These are phyloP conservation scores for Termitomyces sp. DNA, from an alignment of 768 basidiomycete genomes.

Conservation along the genomic window DNA sequence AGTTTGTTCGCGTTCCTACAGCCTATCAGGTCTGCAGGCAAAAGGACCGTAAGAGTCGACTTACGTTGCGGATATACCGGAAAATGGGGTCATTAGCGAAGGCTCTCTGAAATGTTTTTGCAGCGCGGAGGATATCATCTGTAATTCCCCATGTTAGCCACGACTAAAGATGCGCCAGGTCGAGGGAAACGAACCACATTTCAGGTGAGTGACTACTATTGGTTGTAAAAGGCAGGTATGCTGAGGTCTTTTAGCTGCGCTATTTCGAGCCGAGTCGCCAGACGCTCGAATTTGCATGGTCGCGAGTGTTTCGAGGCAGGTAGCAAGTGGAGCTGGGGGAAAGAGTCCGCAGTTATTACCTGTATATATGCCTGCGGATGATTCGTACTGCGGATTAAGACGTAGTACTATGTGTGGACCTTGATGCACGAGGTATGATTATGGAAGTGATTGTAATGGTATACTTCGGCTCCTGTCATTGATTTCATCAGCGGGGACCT, in stretches of 20 bases:
- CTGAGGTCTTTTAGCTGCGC: not conserved
- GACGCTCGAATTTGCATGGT: not conserved
- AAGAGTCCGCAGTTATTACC: not conserved
- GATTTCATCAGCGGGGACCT: not conserved
- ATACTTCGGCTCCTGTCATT: not conserved
- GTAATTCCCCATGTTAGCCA: not conserved
- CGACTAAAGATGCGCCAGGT: not conserved
- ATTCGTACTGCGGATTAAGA: not conserved
- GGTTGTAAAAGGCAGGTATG: not conserved
- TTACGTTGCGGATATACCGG: conserved; percentile 20
- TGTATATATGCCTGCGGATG: not conserved
- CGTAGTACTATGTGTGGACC: not conserved
- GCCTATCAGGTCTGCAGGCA: not conserved
- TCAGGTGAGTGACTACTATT: not conserved
- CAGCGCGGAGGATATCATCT: conserved; percentile 16
- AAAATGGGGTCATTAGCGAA: conserved; percentile 21
- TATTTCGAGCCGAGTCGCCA: not conserved
- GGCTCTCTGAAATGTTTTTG: conserved; percentile 18
- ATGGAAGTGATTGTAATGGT: no score
- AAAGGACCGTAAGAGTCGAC: not conserved
- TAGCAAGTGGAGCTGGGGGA: not conserved
- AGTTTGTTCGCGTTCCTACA: conserved; percentile 9
- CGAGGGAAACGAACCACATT: conserved; percentile 6
- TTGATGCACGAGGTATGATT: not conserved
- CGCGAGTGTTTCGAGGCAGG: not conserved